A percentile compares a stretch with the other conserved stretches of the same genome.
Evolutionary conservation across 345 rosid species (phyloP).

Genomic region (Lenwebbia sp.): DNA sequence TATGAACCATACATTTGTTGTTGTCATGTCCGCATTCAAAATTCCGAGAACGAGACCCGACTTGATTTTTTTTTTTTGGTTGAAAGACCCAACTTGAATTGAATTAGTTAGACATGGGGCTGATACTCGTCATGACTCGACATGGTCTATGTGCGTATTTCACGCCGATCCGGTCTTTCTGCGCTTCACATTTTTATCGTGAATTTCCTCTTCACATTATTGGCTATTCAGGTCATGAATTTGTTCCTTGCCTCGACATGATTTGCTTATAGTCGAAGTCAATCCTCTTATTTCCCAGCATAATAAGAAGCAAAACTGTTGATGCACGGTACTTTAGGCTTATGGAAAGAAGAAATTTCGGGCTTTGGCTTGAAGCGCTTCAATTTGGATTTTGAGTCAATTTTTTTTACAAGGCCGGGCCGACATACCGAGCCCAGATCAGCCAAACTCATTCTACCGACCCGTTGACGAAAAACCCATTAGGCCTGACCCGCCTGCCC

Average conservation of each 20-base stretch:
- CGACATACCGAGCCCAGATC: neutral
- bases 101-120: neutral
- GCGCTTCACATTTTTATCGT: neutral
- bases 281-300: neutral
- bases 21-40: neutral
- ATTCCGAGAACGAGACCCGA: neutral
- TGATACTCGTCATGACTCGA: neutral
- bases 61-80: no score
- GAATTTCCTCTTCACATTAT: neutral
- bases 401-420: neutral
- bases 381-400: neutral
- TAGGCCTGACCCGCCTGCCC: neutral
- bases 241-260: neutral
- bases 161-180: neutral
- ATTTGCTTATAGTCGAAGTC: neutral
- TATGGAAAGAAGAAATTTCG: neutral
- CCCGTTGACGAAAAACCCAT: neutral
- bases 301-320: neutral
- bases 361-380: neutral
- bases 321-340: neutral
- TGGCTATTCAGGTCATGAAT: neutral
- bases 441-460: neutral
- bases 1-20: neutral
- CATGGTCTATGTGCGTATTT: neutral
- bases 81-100: neutral